phyloP scores from a whole-genome alignment of 441 rosid species.

The Populus hybrid region DNA sequence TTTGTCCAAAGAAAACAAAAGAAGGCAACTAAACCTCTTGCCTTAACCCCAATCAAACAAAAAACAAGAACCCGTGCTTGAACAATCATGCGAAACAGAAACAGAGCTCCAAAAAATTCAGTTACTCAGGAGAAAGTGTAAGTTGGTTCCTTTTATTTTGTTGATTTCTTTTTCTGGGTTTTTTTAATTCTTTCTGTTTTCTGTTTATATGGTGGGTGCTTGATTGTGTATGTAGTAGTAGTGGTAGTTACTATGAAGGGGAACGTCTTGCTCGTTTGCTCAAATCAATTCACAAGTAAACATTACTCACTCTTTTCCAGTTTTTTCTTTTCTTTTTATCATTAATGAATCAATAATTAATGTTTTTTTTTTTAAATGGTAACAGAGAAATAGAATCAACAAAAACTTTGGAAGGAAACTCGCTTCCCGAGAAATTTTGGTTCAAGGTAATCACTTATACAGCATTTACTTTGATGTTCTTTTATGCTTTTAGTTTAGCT shows the following conservation, averaged over 20 bases:
- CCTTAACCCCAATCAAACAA: not conserved
- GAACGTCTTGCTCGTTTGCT: slow-evolving; percentile 58
- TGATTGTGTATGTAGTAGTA: not conserved
- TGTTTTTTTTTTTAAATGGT: not conserved
- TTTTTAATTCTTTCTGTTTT: not conserved
- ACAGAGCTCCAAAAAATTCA: slow-evolving; percentile 10
- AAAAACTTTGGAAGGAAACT: slow-evolving; percentile 42
- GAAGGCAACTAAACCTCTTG: not conserved
- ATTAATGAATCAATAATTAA: not conserved
- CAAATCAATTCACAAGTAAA: slow-evolving; percentile 54
- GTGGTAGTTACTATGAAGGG: slow-evolving; percentile 51
- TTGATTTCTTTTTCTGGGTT: not conserved
- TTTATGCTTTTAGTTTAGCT: not conserved
- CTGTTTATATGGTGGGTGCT: not conserved
- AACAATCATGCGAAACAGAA: slow-evolving; percentile 23
- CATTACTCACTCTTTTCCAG: not conserved
- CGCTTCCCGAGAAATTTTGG: slow-evolving; percentile 83
- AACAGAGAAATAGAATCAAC: slow-evolving; percentile 59
- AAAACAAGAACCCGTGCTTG: not conserved
- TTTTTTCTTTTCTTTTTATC: not conserved
- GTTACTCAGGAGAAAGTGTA: slow-evolving; percentile 32
- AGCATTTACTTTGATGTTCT: not conserved
- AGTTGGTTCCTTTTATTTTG: not conserved
- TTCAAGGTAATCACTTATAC: slow-evolving; percentile 50
- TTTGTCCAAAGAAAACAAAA: not conserved